Conservation (phyloP, 2,329 filamentous ascomycete genomes). For the Verticillium albo-atrum region DNA sequence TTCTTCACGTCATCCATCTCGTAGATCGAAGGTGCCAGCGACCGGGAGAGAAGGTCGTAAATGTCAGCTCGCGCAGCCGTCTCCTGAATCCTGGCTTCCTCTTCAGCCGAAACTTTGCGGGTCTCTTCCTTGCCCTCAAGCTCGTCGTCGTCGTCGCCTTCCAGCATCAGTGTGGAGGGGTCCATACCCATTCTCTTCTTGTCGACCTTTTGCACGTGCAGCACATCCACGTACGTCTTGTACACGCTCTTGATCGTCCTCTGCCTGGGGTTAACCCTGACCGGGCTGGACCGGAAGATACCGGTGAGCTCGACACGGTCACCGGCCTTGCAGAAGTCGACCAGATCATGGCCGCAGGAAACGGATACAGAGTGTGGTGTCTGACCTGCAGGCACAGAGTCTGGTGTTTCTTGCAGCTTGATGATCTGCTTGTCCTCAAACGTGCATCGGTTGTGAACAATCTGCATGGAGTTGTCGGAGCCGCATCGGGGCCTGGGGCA, state of each 20-base stretch:
- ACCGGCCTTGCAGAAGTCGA: slow-evolving; percentile 97
- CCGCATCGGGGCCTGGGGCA: slow-evolving; percentile 81
- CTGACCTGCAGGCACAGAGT: slow-evolving; percentile 90
- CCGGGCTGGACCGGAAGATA: slow-evolving; percentile 92
- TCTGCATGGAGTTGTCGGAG: slow-evolving; percentile 94
- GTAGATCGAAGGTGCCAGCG: slow-evolving; percentile 90
- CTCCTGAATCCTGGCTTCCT: slow-evolving; percentile 81
- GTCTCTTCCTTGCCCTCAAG: slow-evolving; percentile 76
- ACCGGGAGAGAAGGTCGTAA: slow-evolving; percentile 87
- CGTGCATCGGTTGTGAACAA: slow-evolving; percentile 89
- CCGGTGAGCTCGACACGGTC: slow-evolving; percentile 93
- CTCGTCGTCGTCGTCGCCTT: slow-evolving; percentile 62
- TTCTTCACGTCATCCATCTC: slow-evolving; percentile 99
- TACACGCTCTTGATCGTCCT: slow-evolving; percentile 90
- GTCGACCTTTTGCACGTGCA: slow-evolving; percentile 96
- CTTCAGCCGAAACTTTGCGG: slow-evolving; percentile 77
- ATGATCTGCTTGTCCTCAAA: slow-evolving; percentile 99
- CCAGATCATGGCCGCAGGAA: slow-evolving; percentile 93
- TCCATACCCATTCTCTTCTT: slow-evolving; percentile 92
- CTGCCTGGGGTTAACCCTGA: slow-evolving; percentile 90
- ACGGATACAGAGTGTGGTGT: slow-evolving; percentile 96
- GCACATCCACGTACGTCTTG: slow-evolving; percentile 94
- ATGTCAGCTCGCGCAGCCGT: slow-evolving; percentile 79
- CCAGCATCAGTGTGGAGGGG: slow-evolving; percentile 77
- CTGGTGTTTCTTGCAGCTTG: slow-evolving; percentile 95